Evolutionary conservation across 129 eudicot genomes (phyloP).

Genomic region (Glebionis coronaria): DNA sequence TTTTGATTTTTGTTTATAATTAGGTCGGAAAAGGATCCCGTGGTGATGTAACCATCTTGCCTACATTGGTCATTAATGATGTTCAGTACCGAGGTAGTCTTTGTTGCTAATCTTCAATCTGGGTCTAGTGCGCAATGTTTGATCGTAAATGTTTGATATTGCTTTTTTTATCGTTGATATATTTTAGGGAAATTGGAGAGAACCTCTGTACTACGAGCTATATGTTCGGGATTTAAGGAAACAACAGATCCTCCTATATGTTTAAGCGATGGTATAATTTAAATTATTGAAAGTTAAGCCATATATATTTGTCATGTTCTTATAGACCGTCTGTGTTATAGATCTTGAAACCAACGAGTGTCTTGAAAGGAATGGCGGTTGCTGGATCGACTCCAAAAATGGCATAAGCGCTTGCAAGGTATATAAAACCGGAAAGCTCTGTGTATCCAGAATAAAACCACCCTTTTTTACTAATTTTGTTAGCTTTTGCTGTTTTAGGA

Average conservation of each 20-base stretch:
- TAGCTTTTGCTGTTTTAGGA: conserved; percentile 44
- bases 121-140: not conserved
- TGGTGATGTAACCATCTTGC: conserved; percentile 95
- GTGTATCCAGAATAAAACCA: not conserved
- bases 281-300: not conserved
- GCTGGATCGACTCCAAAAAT: conserved; percentile 67
- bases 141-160: not conserved
- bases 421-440: conserved; percentile 5
- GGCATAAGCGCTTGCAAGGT: conserved; percentile 91
- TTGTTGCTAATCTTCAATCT: conserved; percentile 4
- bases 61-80: conserved; percentile 79
- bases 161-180: not conserved
- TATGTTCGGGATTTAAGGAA: conserved; percentile 92
- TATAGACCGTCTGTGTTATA: conserved; percentile 20
- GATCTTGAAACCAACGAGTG: conserved; percentile 92
- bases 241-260: conserved; percentile 89
- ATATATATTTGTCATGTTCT: conserved; percentile 5
- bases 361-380: conserved; percentile 81
- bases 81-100: conserved; percentile 86
- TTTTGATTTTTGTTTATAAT: conserved; percentile 13
- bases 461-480: not conserved
- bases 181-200: conserved; percentile 85
- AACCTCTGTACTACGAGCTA: conserved; percentile 67
- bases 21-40: conserved; percentile 94
- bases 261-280: conserved; percentile 60